These are phyloP conservation scores for Mycena maculata DNA, from an alignment of 768 basidiomycete genomes.

Conservation along the genomic window DNA sequence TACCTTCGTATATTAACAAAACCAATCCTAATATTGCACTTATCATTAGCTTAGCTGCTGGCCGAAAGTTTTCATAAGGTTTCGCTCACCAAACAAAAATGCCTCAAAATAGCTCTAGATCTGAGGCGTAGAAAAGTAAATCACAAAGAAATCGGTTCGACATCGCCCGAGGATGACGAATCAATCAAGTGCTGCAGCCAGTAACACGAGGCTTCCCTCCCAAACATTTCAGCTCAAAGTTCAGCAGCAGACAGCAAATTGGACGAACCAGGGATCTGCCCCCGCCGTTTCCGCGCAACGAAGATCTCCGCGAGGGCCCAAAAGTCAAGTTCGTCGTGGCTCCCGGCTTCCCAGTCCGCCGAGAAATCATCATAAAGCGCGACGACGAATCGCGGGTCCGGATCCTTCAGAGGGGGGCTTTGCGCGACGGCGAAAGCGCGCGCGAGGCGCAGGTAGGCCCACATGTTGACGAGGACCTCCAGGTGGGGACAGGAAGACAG, in stretches of 20 bases:
- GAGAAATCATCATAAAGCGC: neutral
- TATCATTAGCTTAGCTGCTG: too few species aligned
- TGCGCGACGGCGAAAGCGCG: neutral
- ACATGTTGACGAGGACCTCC: neutral
- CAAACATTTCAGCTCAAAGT: neutral
- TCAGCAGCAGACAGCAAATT: neutral
- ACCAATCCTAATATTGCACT: too few species aligned
- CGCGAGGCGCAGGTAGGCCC: neutral
- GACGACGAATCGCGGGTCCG: neutral
- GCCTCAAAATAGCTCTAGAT: too few species aligned
- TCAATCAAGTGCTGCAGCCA: too few species aligned
- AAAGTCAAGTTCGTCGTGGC: neutral
- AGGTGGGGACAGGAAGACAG: neutral
- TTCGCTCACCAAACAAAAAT: too few species aligned
- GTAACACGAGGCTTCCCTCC: neutral
- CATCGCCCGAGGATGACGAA: too few species aligned
- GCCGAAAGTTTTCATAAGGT: too few species aligned
- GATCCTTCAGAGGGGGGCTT: neutral
- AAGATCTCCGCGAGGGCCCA: neutral
- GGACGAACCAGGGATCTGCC: neutral
- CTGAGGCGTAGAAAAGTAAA: too few species aligned
- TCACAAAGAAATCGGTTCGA: too few species aligned
- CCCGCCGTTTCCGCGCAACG: neutral
- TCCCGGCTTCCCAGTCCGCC: constrained; percentile 1
- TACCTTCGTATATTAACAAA: too few species aligned